These are phyloP conservation scores for Paramyrothecium sp. DNA, from an alignment of 2,329 filamentous ascomycete genomes.

Conservation along the genomic window DNA sequence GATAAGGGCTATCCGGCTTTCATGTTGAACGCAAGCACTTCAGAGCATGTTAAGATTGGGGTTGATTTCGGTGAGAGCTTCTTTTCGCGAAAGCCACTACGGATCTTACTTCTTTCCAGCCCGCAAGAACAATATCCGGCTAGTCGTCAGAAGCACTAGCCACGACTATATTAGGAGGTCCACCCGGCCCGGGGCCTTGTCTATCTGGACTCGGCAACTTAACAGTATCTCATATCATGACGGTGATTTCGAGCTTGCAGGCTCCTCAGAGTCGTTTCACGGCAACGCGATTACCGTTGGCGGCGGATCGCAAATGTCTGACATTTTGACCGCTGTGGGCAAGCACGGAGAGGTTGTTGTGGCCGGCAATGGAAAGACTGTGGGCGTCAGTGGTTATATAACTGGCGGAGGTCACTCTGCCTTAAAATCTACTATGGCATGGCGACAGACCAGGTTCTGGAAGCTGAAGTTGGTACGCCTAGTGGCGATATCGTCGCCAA, in stretches of 20 bases:
- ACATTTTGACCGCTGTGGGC: slow-evolving; percentile 45
- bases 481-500: slow-evolving; percentile 48
- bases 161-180: slow-evolving; percentile 45
- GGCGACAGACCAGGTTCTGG: slow-evolving; percentile 60
- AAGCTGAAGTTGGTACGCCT: slow-evolving; percentile 56
- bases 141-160: slow-evolving; percentile 38
- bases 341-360: slow-evolving; percentile 47
- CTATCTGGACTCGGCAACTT: slow-evolving; percentile 52
- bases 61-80: slow-evolving; percentile 42
- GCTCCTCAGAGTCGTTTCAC: slow-evolving; percentile 37
- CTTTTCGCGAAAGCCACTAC: background rate
- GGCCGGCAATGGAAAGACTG: slow-evolving; percentile 52
- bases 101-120: slow-evolving; percentile 20
- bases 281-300: slow-evolving; percentile 50
- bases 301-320: slow-evolving; percentile 50
- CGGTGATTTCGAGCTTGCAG: slow-evolving; percentile 38
- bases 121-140: slow-evolving; percentile 38
- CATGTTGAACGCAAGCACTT: slow-evolving; percentile 31
- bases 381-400: slow-evolving; percentile 59
- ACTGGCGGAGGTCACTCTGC: slow-evolving; percentile 60
- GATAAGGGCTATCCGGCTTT: slow-evolving; percentile 30
- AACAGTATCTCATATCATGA: slow-evolving; percentile 34
- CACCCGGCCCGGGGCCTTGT: slow-evolving; percentile 47
- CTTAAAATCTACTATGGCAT: slow-evolving; percentile 56
- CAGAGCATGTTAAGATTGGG: slow-evolving; percentile 27